These are phyloP conservation scores for Nothophytophthora sp. DNA, from an alignment of 352 stramenopile genomes.

Conservation along the genomic window DNA sequence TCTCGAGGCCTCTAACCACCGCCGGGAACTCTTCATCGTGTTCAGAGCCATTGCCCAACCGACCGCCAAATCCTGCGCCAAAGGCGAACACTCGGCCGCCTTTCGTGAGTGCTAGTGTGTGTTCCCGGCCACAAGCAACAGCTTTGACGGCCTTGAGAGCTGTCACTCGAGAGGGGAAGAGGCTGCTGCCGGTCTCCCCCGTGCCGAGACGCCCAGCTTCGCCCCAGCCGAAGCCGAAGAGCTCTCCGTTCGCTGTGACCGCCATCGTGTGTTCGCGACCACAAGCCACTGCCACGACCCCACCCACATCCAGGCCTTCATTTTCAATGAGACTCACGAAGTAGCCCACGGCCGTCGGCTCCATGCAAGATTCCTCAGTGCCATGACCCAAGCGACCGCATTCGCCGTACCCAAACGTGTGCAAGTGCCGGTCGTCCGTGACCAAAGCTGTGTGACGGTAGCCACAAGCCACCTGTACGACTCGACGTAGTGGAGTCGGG, in stretches of 20 bases:
- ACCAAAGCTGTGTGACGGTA: conserved; percentile 81
- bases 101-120: conserved; percentile 66
- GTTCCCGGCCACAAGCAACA: conserved; percentile 82
- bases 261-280: conserved; percentile 88
- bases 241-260: conserved; percentile 56
- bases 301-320: conserved; percentile 31
- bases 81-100: conserved; percentile 68
- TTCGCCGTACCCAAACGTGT: conserved; percentile 83
- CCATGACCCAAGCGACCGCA: conserved; percentile 79
- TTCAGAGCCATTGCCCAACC: conserved; percentile 72
- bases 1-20: conserved; percentile 32
- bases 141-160: conserved; percentile 43
- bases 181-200: conserved; percentile 66
- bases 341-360: conserved; percentile 52
- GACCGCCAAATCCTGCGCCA: conserved; percentile 76
- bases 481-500: conserved; percentile 49
- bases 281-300: conserved; percentile 61
- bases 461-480: conserved; percentile 71
- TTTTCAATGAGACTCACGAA: conserved; percentile 52
- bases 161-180: conserved; percentile 59
- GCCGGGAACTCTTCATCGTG: conserved; percentile 59
- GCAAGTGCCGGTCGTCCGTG: conserved; percentile 60
- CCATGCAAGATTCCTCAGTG: conserved; percentile 43
- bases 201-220: conserved; percentile 83
- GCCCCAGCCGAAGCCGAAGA: conserved; percentile 86